phyloP scores from a whole-genome alignment of 805 yeast species.

The Yarrowia alimentaria region DNA sequence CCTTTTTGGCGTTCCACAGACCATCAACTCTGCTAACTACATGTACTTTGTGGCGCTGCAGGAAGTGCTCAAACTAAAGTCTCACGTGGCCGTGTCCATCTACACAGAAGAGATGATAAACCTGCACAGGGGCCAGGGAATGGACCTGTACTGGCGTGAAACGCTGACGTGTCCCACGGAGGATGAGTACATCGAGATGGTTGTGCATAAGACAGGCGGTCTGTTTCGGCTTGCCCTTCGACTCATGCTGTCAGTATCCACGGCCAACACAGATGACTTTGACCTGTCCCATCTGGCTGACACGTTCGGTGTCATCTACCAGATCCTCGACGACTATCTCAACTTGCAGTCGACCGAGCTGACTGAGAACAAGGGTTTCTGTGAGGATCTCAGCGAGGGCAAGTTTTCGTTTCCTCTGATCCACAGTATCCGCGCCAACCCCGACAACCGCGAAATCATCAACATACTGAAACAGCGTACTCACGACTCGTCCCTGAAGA shows the following conservation, averaged over 20 bases:
- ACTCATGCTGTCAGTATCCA: slow-evolving; percentile 50
- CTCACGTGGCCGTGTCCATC: slow-evolving; percentile 41
- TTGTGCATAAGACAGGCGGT: slow-evolving; percentile 86
- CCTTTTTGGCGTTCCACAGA: slow-evolving; percentile 71
- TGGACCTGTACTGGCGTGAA: slow-evolving; percentile 88
- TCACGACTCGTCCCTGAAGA: slow-evolving; percentile 49
- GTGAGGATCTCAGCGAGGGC: slow-evolving; percentile 88
- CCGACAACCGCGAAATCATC: slow-evolving; percentile 44
- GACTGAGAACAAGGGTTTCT: slow-evolving; percentile 65
- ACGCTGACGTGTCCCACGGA: slow-evolving; percentile 56
- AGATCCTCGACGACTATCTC: slow-evolving; percentile 78
- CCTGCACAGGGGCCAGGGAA: slow-evolving; percentile 85
- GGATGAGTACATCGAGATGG: slow-evolving; percentile 72
- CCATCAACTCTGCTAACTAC: slow-evolving; percentile 79
- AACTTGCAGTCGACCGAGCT: slow-evolving; percentile 58
- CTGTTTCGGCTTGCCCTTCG: slow-evolving; percentile 71
- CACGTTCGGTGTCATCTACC: slow-evolving; percentile 77
- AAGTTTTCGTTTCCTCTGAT: slow-evolving; percentile 84
- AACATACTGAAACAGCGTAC: slow-evolving; percentile 56
- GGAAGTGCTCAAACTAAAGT: slow-evolving; percentile 43
- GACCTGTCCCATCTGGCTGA: slow-evolving; percentile 63
- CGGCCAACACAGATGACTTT: no score
- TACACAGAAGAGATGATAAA: slow-evolving; percentile 73
- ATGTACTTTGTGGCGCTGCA: slow-evolving; percentile 74
- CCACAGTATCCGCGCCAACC: slow-evolving; percentile 52